These are phyloP conservation scores for Hyphopichia wangnamkhiaoensis DNA, from an alignment of 1,139 yeast genomes.

Conservation along the genomic window DNA sequence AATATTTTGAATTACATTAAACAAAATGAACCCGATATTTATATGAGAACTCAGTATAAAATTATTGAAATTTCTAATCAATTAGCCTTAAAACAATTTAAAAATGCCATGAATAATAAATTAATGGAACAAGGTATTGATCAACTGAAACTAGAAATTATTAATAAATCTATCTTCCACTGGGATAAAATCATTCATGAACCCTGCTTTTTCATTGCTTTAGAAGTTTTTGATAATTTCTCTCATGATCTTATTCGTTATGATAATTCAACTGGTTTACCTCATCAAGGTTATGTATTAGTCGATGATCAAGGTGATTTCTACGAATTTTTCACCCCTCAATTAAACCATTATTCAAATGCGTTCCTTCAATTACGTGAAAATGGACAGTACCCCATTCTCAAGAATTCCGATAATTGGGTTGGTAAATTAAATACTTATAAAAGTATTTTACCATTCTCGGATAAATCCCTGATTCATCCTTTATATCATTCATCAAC, in stretches of 20 bases:
- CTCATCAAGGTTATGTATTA: constrained; percentile 78
- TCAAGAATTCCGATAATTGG: constrained; percentile 22
- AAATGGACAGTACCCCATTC: constrained; percentile 38
- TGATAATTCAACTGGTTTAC: constrained; percentile 66
- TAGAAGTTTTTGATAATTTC: constrained; percentile 84
- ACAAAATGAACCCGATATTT: constrained; percentile 68
- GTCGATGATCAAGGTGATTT: constrained; percentile 76
- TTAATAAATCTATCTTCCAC: constrained; percentile 73
- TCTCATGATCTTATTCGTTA: constrained; percentile 81
- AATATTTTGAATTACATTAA: constrained; percentile 72
- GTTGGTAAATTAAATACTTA: constrained; percentile 23
- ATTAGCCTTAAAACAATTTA: constrained; percentile 63
- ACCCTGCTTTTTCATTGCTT: constrained; percentile 77
- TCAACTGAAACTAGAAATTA: constrained; percentile 55
- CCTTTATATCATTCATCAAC: constrained; percentile 41
- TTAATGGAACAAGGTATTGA: constrained; percentile 42
- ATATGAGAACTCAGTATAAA: constrained; percentile 64
- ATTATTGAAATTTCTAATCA: constrained; percentile 77
- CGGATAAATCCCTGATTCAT: constrained; percentile 36
- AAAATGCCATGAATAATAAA: constrained; percentile 37
- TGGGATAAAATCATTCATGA: constrained; percentile 67
- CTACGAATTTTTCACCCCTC: constrained; percentile 71
- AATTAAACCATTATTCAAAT: constrained; percentile 62
- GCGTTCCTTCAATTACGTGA: constrained; percentile 58
- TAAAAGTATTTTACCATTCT: constrained; percentile 33